A percentile compares a stretch with the other conserved stretches of the same genome.
Evolutionary conservation across 148 eudicot genomes (phyloP).

Genomic region (Bassia scoparia): DNA sequence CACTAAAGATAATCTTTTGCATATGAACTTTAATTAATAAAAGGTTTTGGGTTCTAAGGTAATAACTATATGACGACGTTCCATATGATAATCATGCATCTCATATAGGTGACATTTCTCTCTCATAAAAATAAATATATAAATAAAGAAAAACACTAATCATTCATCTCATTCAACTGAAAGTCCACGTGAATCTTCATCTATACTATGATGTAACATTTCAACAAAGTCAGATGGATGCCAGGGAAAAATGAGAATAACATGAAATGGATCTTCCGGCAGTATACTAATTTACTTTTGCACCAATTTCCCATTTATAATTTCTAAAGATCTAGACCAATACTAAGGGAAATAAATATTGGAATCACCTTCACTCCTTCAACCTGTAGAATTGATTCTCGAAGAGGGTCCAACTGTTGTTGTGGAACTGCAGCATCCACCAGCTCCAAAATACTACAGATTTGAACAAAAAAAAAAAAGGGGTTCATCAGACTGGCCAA

Average conservation of each 20-base stretch:
- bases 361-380: constrained; percentile 78
- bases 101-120: too few relatives aligned
- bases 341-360: not conserved
- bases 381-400: constrained; percentile 57
- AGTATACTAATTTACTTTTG: not conserved
- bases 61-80: too few relatives aligned
- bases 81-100: too few relatives aligned
- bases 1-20: too few relatives aligned
- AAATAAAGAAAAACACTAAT: too few relatives aligned
- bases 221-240: not conserved
- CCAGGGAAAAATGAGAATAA: not conserved
- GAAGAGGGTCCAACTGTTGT: constrained; percentile 59
- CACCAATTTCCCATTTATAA: not conserved
- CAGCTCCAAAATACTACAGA: constrained; percentile 70
- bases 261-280: not conserved
- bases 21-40: too few relatives aligned
- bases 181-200: too few relatives aligned
- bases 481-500: constrained; percentile 11
- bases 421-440: constrained; percentile 98
- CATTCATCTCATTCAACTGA: too few relatives aligned
- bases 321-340: not conserved
- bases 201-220: too few relatives aligned
- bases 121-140: too few relatives aligned
- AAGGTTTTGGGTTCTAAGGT: too few relatives aligned
- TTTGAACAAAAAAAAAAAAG: constrained; percentile 13